Evolutionary conservation across 495 filamentous ascomycete species (phyloP).

Genomic region (Penicillium cataractarum): DNA sequence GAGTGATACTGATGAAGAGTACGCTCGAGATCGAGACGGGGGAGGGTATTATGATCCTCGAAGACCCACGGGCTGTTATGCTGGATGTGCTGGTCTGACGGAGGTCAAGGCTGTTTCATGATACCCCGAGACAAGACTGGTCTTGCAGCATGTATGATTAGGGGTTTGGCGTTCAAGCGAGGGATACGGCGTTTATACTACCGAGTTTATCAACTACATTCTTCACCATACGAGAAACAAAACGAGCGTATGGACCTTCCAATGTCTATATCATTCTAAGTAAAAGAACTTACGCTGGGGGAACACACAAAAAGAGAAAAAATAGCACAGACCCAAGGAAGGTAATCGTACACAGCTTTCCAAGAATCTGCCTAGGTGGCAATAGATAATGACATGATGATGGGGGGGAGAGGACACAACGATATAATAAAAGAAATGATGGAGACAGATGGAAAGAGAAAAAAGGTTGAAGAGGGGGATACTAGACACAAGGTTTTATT

Average conservation of each 20-base stretch:
- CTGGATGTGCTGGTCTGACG: conserved; percentile 38
- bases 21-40: conserved; percentile 39
- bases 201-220: neutral
- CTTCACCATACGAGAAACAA: neutral
- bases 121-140: neutral
- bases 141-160: neutral
- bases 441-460: conserved; percentile 30
- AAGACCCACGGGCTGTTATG: conserved; percentile 54
- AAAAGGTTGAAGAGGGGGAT: conserved; percentile 22
- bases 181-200: conserved; percentile 7
- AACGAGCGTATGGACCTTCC: conserved; percentile 6
- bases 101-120: conserved; percentile 12
- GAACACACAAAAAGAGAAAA: conserved; percentile 1
- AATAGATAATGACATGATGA: conserved; percentile 35
- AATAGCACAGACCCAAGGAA: conserved; percentile 20
- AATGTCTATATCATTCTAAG: conserved; percentile 20
- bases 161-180: neutral
- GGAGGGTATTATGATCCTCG: conserved; percentile 56
- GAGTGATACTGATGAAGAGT: conserved; percentile 52
- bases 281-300: conserved; percentile 26
- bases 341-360: conserved; percentile 47
- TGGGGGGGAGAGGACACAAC: conserved; percentile 19
- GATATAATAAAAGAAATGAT: conserved; percentile 29
- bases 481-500: conserved; percentile 43
- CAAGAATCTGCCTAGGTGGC: conserved; percentile 31